phyloP scores from a whole-genome alignment of 192 early-diverging fungal genomes.

The Physocladia obscura region DNA sequence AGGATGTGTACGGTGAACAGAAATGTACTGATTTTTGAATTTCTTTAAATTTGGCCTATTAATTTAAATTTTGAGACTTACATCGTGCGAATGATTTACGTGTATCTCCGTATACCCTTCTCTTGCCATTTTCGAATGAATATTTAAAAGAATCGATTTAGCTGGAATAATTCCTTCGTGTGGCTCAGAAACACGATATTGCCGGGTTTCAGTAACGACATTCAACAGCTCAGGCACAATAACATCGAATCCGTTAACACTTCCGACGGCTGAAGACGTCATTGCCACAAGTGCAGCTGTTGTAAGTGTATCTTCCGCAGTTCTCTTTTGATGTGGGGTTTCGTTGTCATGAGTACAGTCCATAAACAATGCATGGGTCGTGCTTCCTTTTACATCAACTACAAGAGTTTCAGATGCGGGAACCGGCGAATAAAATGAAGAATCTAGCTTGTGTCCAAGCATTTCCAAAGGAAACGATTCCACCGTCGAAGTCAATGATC shows the following conservation, averaged over 20 bases:
- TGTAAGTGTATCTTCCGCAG: slow-evolving; percentile 85
- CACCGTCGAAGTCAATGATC: slow-evolving; percentile 53
- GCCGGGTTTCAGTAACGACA: slow-evolving; percentile 82
- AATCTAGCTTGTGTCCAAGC: slow-evolving; percentile 53
- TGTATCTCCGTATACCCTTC: slow-evolving; percentile 88
- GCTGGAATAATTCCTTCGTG: slow-evolving; percentile 58
- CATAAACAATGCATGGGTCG: slow-evolving; percentile 94
- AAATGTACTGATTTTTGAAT: slow-evolving; percentile 67
- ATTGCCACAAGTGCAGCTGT: slow-evolving; percentile 90
- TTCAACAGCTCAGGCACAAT: slow-evolving; percentile 85
- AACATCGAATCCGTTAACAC: slow-evolving; percentile 98
- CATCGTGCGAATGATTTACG: slow-evolving; percentile 91
- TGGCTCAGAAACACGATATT: slow-evolving; percentile 67
- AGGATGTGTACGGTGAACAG: slow-evolving; percentile 90
- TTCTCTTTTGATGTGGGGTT: slow-evolving; percentile 87
- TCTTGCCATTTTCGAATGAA: slow-evolving; percentile 82
- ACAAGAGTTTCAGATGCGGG: slow-evolving; percentile 54
- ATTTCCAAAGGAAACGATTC: slow-evolving; percentile 71
- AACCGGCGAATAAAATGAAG: slow-evolving; percentile 24
- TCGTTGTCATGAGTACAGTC: slow-evolving; percentile 99
- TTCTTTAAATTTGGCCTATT: no score
- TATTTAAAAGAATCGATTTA: slow-evolving; percentile 64
- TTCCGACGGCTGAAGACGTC: slow-evolving; percentile 87
- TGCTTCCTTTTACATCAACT: slow-evolving; percentile 72
- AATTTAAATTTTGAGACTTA: slow-evolving; percentile 39